Percentiles rank a stretch among this genome's conserved stretches.
phyloP scores from a whole-genome alignment of 75 land plant species.

The Azolla pinnata region DNA sequence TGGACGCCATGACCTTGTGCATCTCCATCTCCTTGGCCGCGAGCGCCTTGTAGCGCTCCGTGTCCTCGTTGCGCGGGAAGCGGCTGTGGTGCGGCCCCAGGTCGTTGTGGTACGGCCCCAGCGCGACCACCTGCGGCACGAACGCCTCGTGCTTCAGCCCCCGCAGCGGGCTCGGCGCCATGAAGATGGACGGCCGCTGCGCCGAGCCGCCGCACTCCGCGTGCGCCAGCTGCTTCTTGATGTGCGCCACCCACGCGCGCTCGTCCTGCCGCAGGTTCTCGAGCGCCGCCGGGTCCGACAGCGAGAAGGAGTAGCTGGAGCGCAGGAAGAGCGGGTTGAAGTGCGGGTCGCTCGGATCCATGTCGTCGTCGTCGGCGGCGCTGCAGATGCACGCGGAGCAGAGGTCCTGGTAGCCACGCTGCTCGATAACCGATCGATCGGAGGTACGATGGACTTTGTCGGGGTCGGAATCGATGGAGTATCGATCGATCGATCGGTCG shows the following conservation, averaged over 20 bases:
- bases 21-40: conserved; percentile 27
- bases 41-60: conserved; percentile 45
- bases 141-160: conserved; percentile 28
- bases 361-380: too few relatives aligned
- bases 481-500: too few relatives aligned
- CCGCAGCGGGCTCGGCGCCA: conserved; percentile 34
- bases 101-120: conserved; percentile 40
- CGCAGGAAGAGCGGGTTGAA: too few relatives aligned
- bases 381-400: too few relatives aligned
- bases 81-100: conserved; percentile 49
- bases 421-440: too few relatives aligned
- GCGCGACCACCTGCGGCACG: conserved; percentile 43
- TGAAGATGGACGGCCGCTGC: conserved; percentile 32
- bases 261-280: too few relatives aligned
- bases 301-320: too few relatives aligned
- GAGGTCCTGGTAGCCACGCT: too few relatives aligned
- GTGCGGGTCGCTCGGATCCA: too few relatives aligned
- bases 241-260: background rate
- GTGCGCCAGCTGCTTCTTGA: background rate
- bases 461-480: too few relatives aligned
- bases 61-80: conserved; percentile 35
- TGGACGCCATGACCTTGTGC: conserved; percentile 2
- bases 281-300: too few relatives aligned
- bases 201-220: background rate
- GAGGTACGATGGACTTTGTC: too few relatives aligned